These are phyloP conservation scores for Dichotomopilus funicola DNA, from an alignment of 2,329 filamentous ascomycete genomes.

Conservation along the genomic window DNA sequence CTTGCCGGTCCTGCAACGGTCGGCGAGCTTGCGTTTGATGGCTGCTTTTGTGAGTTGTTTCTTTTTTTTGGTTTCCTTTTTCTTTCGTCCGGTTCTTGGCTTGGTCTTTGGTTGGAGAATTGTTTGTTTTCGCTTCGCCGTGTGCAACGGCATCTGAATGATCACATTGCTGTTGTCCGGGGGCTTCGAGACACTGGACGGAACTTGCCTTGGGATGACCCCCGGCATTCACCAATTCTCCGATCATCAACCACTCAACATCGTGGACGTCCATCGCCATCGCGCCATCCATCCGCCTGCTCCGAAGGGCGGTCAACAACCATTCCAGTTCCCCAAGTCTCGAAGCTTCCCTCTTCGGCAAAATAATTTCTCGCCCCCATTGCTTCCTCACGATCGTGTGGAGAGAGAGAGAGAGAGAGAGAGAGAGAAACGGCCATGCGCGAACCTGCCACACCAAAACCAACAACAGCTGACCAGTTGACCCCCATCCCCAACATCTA, in stretches of 20 bases:
- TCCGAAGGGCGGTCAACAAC: not conserved
- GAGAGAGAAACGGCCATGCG: too few relatives aligned
- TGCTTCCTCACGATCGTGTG: too few relatives aligned
- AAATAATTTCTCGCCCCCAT: too few relatives aligned
- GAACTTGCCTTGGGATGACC: not conserved
- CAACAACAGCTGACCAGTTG: conserved; percentile 13
- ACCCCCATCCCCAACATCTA: conserved; percentile 18
- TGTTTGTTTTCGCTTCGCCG: not conserved
- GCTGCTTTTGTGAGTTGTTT: conserved; percentile 32
- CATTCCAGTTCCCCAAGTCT: not conserved
- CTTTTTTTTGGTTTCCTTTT: not conserved
- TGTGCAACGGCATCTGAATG: not conserved
- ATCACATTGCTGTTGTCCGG: too few relatives aligned
- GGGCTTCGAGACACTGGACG: not conserved
- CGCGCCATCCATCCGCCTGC: not conserved
- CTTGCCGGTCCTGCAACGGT: not conserved
- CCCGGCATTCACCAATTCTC: too few relatives aligned
- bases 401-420: too few relatives aligned
- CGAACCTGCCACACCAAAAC: not conserved
- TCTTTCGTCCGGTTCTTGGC: not conserved
- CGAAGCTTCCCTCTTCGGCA: too few relatives aligned
- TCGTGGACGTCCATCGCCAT: too few relatives aligned
- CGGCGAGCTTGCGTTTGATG: conserved; percentile 16
- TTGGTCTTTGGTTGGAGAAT: not conserved
- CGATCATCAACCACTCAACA: too few relatives aligned